A percentile compares a stretch with the other conserved stretches of the same genome.
phyloP scores from a whole-genome alignment of 2,329 filamentous ascomycete genomes.

The Colletotrichum musae region DNA sequence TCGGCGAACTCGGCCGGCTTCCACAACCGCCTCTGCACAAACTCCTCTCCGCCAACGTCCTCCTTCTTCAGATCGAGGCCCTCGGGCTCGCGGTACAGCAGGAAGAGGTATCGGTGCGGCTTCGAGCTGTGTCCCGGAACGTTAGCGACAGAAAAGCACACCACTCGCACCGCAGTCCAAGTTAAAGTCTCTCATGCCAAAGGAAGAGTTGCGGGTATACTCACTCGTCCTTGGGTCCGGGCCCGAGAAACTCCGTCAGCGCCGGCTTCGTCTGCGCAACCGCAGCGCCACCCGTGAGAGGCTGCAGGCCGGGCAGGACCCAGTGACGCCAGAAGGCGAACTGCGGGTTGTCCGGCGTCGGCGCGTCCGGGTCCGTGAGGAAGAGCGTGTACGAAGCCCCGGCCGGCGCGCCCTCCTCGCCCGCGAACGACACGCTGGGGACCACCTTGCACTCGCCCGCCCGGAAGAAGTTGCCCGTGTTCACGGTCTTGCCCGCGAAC shows the following conservation, averaged over 20 bases:
- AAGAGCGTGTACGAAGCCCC: conserved; percentile 60
- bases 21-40: conserved; percentile 60
- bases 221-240: conserved; percentile 63
- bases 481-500: conserved; percentile 51
- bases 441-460: conserved; percentile 53
- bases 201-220: conserved; percentile 39
- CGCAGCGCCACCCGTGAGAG: conserved; percentile 44
- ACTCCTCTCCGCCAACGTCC: conserved; percentile 63
- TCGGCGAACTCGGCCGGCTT: conserved; percentile 55
- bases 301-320: conserved; percentile 60
- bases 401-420: conserved; percentile 50
- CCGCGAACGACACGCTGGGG: conserved; percentile 54
- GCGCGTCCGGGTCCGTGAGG: conserved; percentile 68
- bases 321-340: conserved; percentile 71
- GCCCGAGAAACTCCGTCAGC: conserved; percentile 60
- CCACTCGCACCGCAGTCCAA: no score
- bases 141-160: background rate
- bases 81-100: conserved; percentile 59
- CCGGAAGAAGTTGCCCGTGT: conserved; percentile 57
- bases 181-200: background rate
- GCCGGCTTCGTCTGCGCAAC: conserved; percentile 50
- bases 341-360: conserved; percentile 68
- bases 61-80: conserved; percentile 53
- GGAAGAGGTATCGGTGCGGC: conserved; percentile 63
- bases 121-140: conserved; percentile 53